Conservation (phyloP, 805 yeast species). For the Hanseniaspora vineae region DNA sequence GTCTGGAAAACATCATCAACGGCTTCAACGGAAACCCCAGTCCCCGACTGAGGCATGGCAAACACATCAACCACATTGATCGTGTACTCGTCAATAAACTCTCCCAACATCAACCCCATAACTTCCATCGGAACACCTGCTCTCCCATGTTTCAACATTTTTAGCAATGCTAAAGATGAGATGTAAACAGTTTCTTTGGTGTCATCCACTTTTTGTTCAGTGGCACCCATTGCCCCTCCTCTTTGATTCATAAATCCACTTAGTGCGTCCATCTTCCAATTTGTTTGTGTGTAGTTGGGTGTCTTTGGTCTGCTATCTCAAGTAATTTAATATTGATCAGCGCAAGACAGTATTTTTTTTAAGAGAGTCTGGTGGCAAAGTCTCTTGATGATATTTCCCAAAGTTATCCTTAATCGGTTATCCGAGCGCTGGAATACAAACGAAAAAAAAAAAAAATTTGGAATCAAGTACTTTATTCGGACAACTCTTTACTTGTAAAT, state of each 20-base stretch:
- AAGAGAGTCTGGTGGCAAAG: no score
- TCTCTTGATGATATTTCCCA: no score
- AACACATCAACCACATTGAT: constrained; percentile 95
- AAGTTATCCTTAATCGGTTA: no score
- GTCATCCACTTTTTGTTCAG: constrained; percentile 76
- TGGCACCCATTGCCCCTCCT: background rate
- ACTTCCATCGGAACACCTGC: constrained; percentile 82
- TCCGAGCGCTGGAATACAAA: no score
- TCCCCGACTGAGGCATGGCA: constrained; percentile 98
- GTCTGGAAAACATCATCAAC: constrained; percentile 99
- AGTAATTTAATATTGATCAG: background rate
- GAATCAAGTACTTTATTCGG: no score
- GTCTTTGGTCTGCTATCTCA: background rate
- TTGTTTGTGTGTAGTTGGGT: background rate
- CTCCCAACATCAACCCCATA: constrained; percentile 98
- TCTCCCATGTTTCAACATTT: constrained; percentile 96
- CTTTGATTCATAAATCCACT: background rate
- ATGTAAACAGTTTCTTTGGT: constrained; percentile 94
- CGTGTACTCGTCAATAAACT: constrained; percentile 92
- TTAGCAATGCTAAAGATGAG: constrained; percentile 85
- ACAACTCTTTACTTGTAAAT: no score
- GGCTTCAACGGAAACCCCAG: constrained; percentile 98
- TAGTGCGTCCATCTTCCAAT: background rate
- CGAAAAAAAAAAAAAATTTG: no score
- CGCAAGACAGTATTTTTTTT: no score